These are phyloP conservation scores for Penicillium tannophilum DNA, from an alignment of 495 filamentous ascomycete species.

Conservation along the genomic window DNA sequence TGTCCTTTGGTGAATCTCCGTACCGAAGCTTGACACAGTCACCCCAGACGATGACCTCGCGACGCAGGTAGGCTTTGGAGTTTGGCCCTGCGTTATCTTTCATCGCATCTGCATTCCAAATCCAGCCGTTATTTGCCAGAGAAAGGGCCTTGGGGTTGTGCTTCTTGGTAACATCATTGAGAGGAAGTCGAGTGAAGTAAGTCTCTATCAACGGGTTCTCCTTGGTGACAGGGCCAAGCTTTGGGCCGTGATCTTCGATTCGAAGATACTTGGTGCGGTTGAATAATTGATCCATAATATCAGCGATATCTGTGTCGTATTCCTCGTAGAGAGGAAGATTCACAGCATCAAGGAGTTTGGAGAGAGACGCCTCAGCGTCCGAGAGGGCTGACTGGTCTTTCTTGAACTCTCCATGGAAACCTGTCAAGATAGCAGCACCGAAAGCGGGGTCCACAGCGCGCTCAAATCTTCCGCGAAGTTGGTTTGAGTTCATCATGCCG, in stretches of 20 bases:
- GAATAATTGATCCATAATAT: slow-evolving; percentile 86
- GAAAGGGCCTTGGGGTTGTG: slow-evolving; percentile 77
- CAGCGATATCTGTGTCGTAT: slow-evolving; percentile 80
- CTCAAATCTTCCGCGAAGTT: slow-evolving; percentile 76
- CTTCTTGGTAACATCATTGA: slow-evolving; percentile 75
- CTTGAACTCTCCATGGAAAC: slow-evolving; percentile 69
- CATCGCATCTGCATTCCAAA: slow-evolving; percentile 94
- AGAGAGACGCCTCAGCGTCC: slow-evolving; percentile 50
- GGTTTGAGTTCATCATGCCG: slow-evolving; percentile 67
- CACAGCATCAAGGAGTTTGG: slow-evolving; percentile 73
- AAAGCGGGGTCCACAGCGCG: slow-evolving; percentile 66
- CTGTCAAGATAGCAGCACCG: slow-evolving; percentile 68
- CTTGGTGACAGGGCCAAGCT: slow-evolving; percentile 74
- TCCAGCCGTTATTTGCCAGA: slow-evolving; percentile 96
- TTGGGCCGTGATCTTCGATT: slow-evolving; percentile 89
- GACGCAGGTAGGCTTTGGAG: slow-evolving; percentile 85
- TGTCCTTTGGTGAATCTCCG: slow-evolving; percentile 77
- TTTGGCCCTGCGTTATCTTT: slow-evolving; percentile 89
- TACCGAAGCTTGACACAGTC: slow-evolving; percentile 98
- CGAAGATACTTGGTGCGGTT: slow-evolving; percentile 93
- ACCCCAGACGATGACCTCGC: slow-evolving; percentile 97
- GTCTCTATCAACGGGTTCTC: slow-evolving; percentile 86
- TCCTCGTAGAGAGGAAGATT: slow-evolving; percentile 89
- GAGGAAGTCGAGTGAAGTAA: slow-evolving; percentile 91
- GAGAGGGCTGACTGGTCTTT: slow-evolving; percentile 39